A percentile compares a stretch with the other conserved stretches of the same genome.
phyloP scores from a whole-genome alignment of 306 rosid genomes.

The Canavalia gladiata region DNA sequence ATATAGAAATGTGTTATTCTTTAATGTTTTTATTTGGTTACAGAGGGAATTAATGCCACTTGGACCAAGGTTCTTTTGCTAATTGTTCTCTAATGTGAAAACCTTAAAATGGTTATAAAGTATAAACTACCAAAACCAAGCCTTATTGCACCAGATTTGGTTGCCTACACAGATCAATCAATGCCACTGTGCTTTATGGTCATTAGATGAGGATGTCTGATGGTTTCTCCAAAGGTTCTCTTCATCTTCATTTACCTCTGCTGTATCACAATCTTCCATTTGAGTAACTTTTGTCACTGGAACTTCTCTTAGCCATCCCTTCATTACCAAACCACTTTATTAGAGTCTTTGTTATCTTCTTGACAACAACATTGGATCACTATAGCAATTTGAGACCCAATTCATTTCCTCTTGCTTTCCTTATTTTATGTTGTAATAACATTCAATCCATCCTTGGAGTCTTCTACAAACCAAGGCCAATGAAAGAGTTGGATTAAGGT shows the following conservation, averaged over 20 bases:
- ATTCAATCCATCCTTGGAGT: background rate
- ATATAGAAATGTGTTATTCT: background rate
- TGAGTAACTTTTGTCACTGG: background rate
- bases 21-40: background rate
- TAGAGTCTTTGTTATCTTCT: background rate
- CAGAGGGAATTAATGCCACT: background rate
- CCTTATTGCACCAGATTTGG: background rate
- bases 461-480: background rate
- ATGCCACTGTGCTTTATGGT: background rate
- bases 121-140: background rate
- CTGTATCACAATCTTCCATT: background rate
- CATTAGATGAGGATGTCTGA: background rate
- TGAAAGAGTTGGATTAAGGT: background rate
- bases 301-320: background rate
- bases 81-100: too few relatives aligned
- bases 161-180: background rate
- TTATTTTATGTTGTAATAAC: background rate
- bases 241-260: background rate
- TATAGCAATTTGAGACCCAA: background rate
- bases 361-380: background rate
- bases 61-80: too few relatives aligned
- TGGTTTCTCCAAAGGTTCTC: background rate
- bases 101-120: background rate
- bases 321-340: background rate
- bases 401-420: background rate